Conservation (phyloP, 192 early-diverging fungal genomes). For the Podila clonocystis region DNA sequence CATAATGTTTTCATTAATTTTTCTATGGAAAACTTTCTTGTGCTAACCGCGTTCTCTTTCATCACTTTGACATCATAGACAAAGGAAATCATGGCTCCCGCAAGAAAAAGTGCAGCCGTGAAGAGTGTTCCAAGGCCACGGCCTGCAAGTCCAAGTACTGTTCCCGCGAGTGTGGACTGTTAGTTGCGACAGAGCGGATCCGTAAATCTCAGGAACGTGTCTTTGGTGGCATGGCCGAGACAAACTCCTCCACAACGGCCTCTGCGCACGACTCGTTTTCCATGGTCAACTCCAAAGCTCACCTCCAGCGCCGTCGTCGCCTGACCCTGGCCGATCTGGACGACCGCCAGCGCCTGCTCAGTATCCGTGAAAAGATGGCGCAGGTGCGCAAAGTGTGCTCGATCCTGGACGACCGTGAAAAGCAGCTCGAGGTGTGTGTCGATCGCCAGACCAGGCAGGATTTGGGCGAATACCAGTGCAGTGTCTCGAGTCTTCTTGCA, state of each 20-base stretch:
- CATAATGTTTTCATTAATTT: background rate
- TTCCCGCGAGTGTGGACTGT: slow-evolving; percentile 61
- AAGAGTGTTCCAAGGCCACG: slow-evolving; percentile 55
- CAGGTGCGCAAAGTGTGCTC: slow-evolving; percentile 31
- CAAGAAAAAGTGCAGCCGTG: slow-evolving; percentile 59
- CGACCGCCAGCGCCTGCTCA: slow-evolving; percentile 49
- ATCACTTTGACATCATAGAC: slow-evolving; percentile 23
- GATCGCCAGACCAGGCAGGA: slow-evolving; percentile 35
- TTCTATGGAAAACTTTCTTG: background rate
- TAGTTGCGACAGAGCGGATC: slow-evolving; percentile 55
- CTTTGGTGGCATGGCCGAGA: slow-evolving; percentile 16
- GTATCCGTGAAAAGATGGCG: slow-evolving; percentile 48
- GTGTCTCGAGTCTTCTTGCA: background rate
- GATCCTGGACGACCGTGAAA: slow-evolving; percentile 17
- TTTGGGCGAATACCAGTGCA: slow-evolving; percentile 10
- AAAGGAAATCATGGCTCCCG: slow-evolving; percentile 59
- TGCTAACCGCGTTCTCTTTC: background rate
- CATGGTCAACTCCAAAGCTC: slow-evolving; percentile 16
- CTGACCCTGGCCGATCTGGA: slow-evolving; percentile 56
- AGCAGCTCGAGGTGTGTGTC: slow-evolving; percentile 35
- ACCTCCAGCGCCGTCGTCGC: slow-evolving; percentile 33
- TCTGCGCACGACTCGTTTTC: background rate
- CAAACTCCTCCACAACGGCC: background rate
- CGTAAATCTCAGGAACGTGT: slow-evolving; percentile 51
- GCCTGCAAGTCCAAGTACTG: slow-evolving; percentile 59